Percentiles rank a stretch among this genome's conserved stretches.
Evolutionary conservation across 2,329 filamentous ascomycete genomes (phyloP).

Genomic region (Coniochaeta ligniaria): DNA sequence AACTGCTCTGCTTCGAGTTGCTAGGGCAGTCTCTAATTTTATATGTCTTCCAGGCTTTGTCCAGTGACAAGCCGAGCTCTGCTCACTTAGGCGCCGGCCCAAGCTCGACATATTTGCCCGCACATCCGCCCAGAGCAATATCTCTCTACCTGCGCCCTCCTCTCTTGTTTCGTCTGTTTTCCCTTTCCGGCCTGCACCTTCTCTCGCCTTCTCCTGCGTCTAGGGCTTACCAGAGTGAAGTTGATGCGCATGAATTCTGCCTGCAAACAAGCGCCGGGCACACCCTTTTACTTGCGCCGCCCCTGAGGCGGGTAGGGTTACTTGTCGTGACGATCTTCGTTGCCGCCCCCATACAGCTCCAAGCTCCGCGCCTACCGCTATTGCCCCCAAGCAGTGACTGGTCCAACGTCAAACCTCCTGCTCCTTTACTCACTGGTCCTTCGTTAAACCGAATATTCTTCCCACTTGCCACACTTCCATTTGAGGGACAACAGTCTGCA

Average conservation of each 20-base stretch:
- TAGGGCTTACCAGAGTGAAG: conserved; percentile 13
- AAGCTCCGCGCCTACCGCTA: conserved; percentile 17
- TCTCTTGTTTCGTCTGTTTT: conserved; percentile 1
- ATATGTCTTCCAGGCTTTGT: conserved; percentile 28
- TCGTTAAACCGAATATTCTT: background rate
- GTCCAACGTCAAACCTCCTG: conserved; percentile 12
- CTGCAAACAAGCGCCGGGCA: conserved; percentile 25
- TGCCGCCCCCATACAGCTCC: conserved; percentile 23
- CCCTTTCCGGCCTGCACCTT: background rate
- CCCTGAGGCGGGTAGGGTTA: conserved; percentile 15
- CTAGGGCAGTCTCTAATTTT: conserved; percentile 32
- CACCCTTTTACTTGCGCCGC: conserved; percentile 12
- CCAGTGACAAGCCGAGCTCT: conserved; percentile 34
- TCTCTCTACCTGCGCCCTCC: conserved; percentile 8
- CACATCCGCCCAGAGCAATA: conserved; percentile 22
- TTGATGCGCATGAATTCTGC: background rate
- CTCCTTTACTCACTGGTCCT: conserved; percentile 8
- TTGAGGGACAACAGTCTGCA: background rate
- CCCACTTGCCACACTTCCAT: background rate
- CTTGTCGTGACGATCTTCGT: conserved; percentile 11
- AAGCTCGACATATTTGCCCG: conserved; percentile 30
- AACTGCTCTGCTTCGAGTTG: conserved; percentile 35
- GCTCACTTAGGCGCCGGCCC: conserved; percentile 31
- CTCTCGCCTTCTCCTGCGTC: background rate
- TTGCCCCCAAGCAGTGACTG: conserved; percentile 6